A percentile compares a stretch with the other conserved stretches of the same genome.
phyloP scores from a whole-genome alignment of 192 early-diverging fungal genomes.

The Allomyces arbusculus region DNA sequence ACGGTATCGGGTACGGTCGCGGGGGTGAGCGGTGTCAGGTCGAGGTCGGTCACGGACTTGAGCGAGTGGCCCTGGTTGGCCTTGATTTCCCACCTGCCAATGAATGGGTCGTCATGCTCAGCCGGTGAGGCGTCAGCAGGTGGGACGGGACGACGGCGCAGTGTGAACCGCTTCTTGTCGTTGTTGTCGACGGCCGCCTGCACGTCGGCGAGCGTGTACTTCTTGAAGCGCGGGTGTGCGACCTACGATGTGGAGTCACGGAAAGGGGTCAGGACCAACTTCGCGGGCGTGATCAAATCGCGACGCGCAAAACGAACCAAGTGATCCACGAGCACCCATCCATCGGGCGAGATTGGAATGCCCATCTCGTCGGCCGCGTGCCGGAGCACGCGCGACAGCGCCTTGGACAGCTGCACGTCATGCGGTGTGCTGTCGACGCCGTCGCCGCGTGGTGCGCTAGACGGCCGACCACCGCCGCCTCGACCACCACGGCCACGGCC shows the following conservation, averaged over 20 bases:
- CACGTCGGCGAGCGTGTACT: slow-evolving; percentile 1
- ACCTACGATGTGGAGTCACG: neutral
- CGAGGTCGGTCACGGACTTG: neutral
- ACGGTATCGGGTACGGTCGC: neutral
- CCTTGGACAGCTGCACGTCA: slow-evolving; percentile 1
- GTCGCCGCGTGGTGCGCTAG: too few species aligned
- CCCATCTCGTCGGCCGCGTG: slow-evolving; percentile 1
- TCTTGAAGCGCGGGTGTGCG: neutral
- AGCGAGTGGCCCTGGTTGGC: slow-evolving; percentile 5
- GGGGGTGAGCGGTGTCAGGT: neutral
- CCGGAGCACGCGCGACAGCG: neutral
- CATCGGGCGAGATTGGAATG: neutral
- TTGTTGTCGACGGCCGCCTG: neutral
- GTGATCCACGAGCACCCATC: neutral
- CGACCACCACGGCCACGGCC: too few species aligned
- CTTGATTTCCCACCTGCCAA: neutral
- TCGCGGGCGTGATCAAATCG: too few species aligned
- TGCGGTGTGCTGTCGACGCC: neutral
- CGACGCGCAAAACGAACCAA: neutral
- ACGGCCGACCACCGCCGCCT: too few species aligned
- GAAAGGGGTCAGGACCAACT: too few species aligned
- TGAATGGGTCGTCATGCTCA: neutral
- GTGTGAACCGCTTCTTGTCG: slow-evolving; percentile 3
- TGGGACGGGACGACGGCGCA: neutral
- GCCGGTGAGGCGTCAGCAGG: neutral